Evolutionary conservation across 2,329 filamentous ascomycete genomes (phyloP).

Genomic region (Elsinoe arachidis): DNA sequence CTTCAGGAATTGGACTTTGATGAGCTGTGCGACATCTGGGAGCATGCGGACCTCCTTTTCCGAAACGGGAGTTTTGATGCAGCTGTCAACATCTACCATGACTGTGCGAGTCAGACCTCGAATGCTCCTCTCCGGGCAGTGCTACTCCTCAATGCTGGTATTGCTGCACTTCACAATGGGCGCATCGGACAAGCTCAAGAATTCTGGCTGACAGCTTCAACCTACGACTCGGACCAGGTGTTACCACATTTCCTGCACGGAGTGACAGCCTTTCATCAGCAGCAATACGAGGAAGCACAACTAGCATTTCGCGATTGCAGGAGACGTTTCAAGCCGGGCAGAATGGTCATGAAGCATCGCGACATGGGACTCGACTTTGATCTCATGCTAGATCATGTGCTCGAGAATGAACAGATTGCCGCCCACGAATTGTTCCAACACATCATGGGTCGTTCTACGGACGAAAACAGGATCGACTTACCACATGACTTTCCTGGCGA

Average conservation of each 20-base stretch:
- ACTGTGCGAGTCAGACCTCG: not conserved
- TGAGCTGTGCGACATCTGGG: conserved; percentile 10
- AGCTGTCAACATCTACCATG: conserved; percentile 7
- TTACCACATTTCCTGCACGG: conserved; percentile 4
- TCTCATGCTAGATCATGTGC: not conserved
- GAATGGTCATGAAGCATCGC: not conserved
- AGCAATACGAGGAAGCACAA: not conserved
- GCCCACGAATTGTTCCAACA: not conserved
- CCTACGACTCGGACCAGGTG: not conserved
- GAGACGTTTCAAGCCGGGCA: not conserved
- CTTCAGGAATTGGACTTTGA: not conserved
- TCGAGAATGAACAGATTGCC: not conserved
- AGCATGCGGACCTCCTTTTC: conserved; percentile 14
- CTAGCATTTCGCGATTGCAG: not conserved
- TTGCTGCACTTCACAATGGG: not conserved
- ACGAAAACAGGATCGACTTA: not conserved
- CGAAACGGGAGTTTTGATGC: not conserved
- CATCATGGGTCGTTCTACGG: not conserved
- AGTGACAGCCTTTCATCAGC: not conserved
- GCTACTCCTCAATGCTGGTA: conserved; percentile 7
- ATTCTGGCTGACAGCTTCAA: not conserved
- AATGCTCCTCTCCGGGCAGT: not conserved
- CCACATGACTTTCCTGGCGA: not conserved
- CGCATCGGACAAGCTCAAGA: not conserved
- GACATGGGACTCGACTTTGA: conserved; percentile 6